These are phyloP conservation scores for Lichtheimia ornata DNA, from an alignment of 371 early-diverging fungal species.

Conservation along the genomic window DNA sequence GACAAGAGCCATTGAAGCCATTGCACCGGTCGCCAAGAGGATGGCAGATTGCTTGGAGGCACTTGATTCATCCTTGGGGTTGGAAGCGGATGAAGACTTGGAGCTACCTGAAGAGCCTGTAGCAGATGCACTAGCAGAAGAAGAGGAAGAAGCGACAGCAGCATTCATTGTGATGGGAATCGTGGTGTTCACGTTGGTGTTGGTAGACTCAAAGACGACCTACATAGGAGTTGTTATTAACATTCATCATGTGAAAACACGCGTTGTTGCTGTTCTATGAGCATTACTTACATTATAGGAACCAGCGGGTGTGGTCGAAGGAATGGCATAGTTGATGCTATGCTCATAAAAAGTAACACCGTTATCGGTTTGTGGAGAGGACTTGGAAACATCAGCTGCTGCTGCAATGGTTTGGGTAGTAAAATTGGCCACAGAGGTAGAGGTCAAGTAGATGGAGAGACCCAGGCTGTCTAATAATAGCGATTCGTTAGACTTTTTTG, in stretches of 20 bases:
- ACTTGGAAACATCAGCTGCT: slow-evolving; percentile 5
- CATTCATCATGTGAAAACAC: neutral
- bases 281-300: slow-evolving; percentile 28
- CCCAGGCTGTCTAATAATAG: slow-evolving; percentile 19
- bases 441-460: slow-evolving; percentile 32
- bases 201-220: slow-evolving; percentile 33
- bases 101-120: slow-evolving; percentile 3
- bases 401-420: slow-evolving; percentile 10
- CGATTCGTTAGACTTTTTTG: neutral
- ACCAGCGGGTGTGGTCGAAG: slow-evolving; percentile 31
- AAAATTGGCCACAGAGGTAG: slow-evolving; percentile 14
- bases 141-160: slow-evolving; percentile 16
- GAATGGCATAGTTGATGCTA: slow-evolving; percentile 33
- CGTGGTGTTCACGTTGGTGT: slow-evolving; percentile 36
- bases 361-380: slow-evolving; percentile 1
- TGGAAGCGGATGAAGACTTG: slow-evolving; percentile 1
- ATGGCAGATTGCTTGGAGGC: too few species aligned
- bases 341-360: slow-evolving; percentile 11
- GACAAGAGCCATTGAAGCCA: too few species aligned
- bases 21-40: too few species aligned
- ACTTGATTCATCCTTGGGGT: too few species aligned
- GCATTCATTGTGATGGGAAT: slow-evolving; percentile 41
- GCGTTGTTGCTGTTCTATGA: neutral
- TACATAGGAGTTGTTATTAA: neutral
- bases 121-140: slow-evolving; percentile 8